phyloP scores from a whole-genome alignment of 257 asterid species.

The Forsythia suspensa region DNA sequence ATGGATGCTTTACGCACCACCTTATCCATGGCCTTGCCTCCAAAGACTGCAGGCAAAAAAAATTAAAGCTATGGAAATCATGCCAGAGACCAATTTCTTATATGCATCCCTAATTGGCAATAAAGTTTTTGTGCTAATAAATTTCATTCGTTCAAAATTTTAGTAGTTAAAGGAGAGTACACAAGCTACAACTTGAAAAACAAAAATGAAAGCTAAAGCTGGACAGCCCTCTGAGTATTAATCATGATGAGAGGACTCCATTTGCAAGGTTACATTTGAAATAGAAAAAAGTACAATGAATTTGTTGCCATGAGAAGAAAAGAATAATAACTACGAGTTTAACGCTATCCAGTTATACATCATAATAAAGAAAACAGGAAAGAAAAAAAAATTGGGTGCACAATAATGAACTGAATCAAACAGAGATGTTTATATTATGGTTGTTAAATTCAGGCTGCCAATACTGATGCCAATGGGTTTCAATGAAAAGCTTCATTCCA shows the following conservation, averaged over 20 bases:
- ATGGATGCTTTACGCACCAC: constrained; percentile 7
- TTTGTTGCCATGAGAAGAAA: background rate
- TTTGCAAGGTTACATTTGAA: background rate
- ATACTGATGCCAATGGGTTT: background rate
- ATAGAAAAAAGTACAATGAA: background rate
- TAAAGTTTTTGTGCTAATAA: background rate
- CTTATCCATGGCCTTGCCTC: background rate
- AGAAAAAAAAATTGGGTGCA: background rate
- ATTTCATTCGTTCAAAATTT: background rate
- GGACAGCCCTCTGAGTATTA: background rate
- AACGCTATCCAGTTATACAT: constrained; percentile 4
- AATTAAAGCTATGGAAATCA: background rate
- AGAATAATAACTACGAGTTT: background rate
- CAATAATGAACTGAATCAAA: constrained; percentile 6
- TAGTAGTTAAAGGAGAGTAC: background rate
- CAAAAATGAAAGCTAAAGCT: background rate
- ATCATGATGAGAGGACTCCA: background rate
- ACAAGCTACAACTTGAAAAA: constrained; percentile 5
- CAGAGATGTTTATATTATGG: constrained; percentile 12
- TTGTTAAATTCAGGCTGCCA: constrained; percentile 6
- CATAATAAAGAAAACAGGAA: background rate
- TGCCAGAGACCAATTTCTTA: background rate
- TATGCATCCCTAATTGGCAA: background rate
- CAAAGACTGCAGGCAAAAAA: background rate
- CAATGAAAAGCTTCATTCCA: constrained; percentile 13